These are phyloP conservation scores for Trifolium fragiferum DNA, from an alignment of 306 rosid genomes.

Conservation along the genomic window DNA sequence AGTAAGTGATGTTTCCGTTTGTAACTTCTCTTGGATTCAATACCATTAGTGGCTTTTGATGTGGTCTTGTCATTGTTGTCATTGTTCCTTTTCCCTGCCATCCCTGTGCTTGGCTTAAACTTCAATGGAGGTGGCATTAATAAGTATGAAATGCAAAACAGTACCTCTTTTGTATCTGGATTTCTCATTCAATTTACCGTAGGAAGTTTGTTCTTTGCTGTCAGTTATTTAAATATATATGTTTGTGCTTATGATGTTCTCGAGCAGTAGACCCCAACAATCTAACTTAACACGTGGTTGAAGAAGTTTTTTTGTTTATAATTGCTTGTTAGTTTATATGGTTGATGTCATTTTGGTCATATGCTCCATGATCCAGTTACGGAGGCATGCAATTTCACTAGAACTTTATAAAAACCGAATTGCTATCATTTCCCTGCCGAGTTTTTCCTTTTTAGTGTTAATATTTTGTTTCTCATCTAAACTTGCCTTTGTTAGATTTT, in stretches of 20 bases:
- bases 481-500: slow-evolving; percentile 5
- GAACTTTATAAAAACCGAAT: slow-evolving; percentile 9
- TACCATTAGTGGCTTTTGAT: slow-evolving; percentile 7
- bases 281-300: background rate
- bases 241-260: slow-evolving; percentile 15
- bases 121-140: background rate
- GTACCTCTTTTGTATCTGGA: slow-evolving; percentile 15
- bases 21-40: slow-evolving; percentile 18
- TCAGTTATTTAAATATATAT: background rate
- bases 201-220: slow-evolving; percentile 5
- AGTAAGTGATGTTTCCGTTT: background rate
- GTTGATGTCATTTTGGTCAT: slow-evolving; percentile 26
- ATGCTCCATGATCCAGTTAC: slow-evolving; percentile 21
- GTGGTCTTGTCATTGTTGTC: background rate
- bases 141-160: background rate
- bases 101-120: background rate
- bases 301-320: background rate
- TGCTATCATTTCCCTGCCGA: slow-evolving; percentile 16
- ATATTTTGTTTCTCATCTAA: slow-evolving; percentile 20
- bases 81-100: slow-evolving; percentile 8
- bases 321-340: slow-evolving; percentile 21
- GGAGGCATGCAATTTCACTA: slow-evolving; percentile 7
- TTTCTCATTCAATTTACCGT: slow-evolving; percentile 10
- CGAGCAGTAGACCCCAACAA: background rate
- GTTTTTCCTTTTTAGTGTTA: slow-evolving; percentile 14